phyloP scores from a whole-genome alignment of 116 monocot genomes.

The Papilionanthe hybrid region DNA sequence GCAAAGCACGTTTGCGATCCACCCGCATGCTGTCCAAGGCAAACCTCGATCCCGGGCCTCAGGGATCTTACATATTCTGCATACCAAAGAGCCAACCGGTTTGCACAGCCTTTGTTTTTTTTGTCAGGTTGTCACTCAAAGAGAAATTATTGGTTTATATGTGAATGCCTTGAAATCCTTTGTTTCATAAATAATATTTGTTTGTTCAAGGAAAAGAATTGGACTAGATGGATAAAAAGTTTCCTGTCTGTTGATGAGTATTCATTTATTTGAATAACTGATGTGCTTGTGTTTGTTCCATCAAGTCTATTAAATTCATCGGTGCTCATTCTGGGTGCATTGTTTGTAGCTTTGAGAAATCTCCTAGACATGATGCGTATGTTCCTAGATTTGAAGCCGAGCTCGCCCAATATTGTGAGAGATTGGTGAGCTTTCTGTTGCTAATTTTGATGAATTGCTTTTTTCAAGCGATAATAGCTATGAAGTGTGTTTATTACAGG shows the following conservation, averaged over 20 bases:
- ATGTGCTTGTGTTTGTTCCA: background rate
- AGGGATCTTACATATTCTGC: too few species aligned
- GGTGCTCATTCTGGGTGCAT: background rate
- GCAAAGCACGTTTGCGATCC: too few species aligned
- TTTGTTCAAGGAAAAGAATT: background rate
- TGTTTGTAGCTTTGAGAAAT: slow-evolving; percentile 65
- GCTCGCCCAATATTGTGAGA: slow-evolving; percentile 81
- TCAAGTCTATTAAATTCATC: background rate
- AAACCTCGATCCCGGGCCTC: too few species aligned
- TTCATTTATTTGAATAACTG: background rate
- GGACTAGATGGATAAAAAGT: background rate
- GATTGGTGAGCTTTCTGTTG: slow-evolving; percentile 41
- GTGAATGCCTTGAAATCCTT: background rate
- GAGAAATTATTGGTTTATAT: background rate
- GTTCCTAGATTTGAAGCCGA: slow-evolving; percentile 73
- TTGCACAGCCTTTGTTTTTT: background rate
- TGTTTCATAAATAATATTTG: too few species aligned
- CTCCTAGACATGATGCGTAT: slow-evolving; percentile 58
- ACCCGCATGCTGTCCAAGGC: too few species aligned
- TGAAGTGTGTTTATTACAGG: slow-evolving; percentile 31
- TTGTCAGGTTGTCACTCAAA: background rate
- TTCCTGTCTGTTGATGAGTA: background rate
- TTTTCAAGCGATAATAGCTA: background rate
- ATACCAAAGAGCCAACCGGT: too few species aligned
- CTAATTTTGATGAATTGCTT: background rate